Evolutionary conservation across 768 basidiomycete species (phyloP).

Genomic region (Termitomyces sp.): DNA sequence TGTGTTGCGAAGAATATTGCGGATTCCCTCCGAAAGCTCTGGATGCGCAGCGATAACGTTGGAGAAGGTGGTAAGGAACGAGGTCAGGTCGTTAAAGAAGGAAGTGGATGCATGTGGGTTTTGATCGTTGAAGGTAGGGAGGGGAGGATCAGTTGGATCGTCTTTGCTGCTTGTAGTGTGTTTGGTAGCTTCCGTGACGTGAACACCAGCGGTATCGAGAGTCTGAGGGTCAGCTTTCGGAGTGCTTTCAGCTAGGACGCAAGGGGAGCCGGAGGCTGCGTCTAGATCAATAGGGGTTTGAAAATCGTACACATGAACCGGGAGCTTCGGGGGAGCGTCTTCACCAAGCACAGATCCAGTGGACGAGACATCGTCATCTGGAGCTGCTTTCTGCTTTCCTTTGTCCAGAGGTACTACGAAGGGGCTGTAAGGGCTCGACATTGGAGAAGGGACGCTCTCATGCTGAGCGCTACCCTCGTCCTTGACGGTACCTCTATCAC

Average conservation of each 20-base stretch:
- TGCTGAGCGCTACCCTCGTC: constrained; percentile 25
- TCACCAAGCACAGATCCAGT: constrained; percentile 40
- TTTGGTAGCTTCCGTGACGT: constrained; percentile 1
- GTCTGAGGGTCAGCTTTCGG: constrained; percentile 27
- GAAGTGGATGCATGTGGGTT: constrained; percentile 34
- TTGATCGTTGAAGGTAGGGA: constrained; percentile 42
- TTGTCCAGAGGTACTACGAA: constrained; percentile 34
- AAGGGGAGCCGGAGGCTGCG: not conserved
- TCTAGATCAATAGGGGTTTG: constrained; percentile 11
- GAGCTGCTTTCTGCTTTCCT: constrained; percentile 48
- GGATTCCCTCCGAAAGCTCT: constrained; percentile 66
- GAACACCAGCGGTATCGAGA: constrained; percentile 11
- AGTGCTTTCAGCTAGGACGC: constrained; percentile 33
- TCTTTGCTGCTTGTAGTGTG: not conserved
- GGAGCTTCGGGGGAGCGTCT: constrained; percentile 51
- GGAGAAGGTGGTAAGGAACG: constrained; percentile 55
- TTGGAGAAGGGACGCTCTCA: constrained; percentile 29
- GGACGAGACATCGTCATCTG: constrained; percentile 33
- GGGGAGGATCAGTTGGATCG: constrained; percentile 43
- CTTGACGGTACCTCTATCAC: constrained; percentile 30
- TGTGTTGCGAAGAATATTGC: constrained; percentile 61
- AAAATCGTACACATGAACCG: constrained; percentile 57
- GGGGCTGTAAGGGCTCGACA: constrained; percentile 19
- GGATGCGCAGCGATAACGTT: constrained; percentile 63
- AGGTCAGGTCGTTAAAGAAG: constrained; percentile 63